phyloP scores from a whole-genome alignment of 1,284 basidiomycete genomes.

The Leccinum subrobustum region DNA sequence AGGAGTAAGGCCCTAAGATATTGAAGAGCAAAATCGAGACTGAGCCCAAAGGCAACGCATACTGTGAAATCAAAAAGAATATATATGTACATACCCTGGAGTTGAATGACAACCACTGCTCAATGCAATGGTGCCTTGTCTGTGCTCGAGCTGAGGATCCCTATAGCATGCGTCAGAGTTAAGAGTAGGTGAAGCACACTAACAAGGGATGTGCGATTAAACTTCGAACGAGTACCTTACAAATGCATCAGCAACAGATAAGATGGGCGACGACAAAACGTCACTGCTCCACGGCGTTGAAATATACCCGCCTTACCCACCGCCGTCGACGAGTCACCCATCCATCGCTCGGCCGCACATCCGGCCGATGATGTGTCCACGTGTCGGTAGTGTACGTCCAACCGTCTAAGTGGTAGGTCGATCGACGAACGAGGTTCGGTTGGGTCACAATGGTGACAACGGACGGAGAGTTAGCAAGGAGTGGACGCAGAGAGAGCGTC shows the following conservation, averaged over 20 bases:
- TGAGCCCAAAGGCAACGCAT: too few relatives aligned
- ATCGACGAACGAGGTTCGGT: neutral
- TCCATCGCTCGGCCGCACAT: slow-evolving; percentile 45
- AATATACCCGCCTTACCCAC: slow-evolving; percentile 68
- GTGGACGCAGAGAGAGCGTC: neutral
- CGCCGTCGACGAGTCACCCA: slow-evolving; percentile 60
- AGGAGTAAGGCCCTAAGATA: too few relatives aligned
- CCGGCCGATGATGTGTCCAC: slow-evolving; percentile 56
- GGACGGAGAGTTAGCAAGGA: neutral
- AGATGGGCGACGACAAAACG: neutral
- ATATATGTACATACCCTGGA: neutral
- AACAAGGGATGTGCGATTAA: neutral
- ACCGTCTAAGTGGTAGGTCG: slow-evolving; percentile 44
- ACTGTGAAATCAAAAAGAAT: neutral
- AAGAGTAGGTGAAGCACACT: neutral
- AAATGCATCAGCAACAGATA: neutral
- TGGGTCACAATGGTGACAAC: neutral
- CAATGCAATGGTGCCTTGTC: neutral
- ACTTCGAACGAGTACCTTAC: neutral
- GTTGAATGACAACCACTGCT: neutral
- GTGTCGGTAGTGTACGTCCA: slow-evolving; percentile 78
- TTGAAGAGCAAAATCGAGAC: too few relatives aligned
- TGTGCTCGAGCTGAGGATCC: neutral
- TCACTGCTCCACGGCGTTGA: slow-evolving; percentile 13
- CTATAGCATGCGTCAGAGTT: neutral